phyloP scores from a whole-genome alignment of 2,329 filamentous ascomycete genomes.

The Beauveria sp. region DNA sequence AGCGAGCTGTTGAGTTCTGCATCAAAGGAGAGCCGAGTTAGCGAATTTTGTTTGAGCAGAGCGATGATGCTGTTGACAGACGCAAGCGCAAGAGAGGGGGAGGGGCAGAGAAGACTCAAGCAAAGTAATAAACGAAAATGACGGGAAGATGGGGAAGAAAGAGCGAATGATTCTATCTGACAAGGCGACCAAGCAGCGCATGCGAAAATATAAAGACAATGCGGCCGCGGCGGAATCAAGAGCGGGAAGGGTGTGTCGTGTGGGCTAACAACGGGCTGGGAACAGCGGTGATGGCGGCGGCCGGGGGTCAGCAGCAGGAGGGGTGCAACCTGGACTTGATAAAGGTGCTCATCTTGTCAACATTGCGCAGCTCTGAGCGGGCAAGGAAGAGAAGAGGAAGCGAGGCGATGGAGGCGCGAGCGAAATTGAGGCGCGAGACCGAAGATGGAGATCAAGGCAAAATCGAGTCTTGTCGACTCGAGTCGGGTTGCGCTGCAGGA shows the following conservation, averaged over 20 bases:
- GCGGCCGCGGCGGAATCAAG: background rate
- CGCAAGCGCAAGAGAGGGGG: background rate
- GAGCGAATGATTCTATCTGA: background rate
- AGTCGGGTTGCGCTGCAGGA: background rate
- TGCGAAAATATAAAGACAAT: background rate
- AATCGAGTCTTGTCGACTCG: conserved; percentile 1
- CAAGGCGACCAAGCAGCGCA: background rate
- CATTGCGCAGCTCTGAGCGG: conserved; percentile 12
- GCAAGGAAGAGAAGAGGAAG: conserved; percentile 3
- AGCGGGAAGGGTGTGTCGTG: background rate
- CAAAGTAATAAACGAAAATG: background rate
- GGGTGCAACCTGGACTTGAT: conserved; percentile 12
- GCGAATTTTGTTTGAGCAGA: conserved; percentile 14
- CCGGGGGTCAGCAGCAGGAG: background rate
- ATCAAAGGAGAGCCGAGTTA: conserved; percentile 12
- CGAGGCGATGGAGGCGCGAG: background rate
- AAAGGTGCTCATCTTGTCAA: conserved; percentile 12
- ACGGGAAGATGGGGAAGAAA: background rate
- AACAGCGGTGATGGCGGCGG: conserved; percentile 5
- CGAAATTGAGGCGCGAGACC: background rate
- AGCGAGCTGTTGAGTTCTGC: conserved; percentile 48
- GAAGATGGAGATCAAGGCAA: background rate
- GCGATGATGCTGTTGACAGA: background rate
- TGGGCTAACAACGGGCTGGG: background rate
- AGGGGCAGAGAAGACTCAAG: no score